Evolutionary conservation across 352 stramenopile species (phyloP).

Genomic region (Pythium phragmitis): DNA sequence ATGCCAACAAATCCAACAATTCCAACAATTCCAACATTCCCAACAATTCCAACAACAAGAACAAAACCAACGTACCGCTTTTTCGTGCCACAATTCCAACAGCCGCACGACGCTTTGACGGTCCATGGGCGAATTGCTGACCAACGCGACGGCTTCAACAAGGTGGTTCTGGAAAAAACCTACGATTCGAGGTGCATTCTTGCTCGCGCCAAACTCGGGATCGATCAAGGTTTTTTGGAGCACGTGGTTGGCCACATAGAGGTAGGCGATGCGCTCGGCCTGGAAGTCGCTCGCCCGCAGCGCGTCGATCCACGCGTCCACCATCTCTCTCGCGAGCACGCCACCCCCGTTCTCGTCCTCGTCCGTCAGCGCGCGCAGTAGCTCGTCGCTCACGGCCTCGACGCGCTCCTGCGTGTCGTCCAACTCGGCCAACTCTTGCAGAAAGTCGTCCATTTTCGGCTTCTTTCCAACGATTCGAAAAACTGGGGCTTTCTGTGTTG

Average conservation of each 20-base stretch:
- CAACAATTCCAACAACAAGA: not conserved
- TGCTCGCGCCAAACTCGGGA: slow-evolving; percentile 15
- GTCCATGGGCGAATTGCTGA: slow-evolving; percentile 85
- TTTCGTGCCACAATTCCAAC: slow-evolving; percentile 78
- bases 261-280: slow-evolving; percentile 75
- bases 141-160: slow-evolving; percentile 74
- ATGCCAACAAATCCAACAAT: slow-evolving; percentile 12
- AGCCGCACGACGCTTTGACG: slow-evolving; percentile 71
- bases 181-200: slow-evolving; percentile 23
- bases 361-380: slow-evolving; percentile 46
- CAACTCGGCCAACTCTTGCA: slow-evolving; percentile 69
- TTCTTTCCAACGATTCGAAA: slow-evolving; percentile 3
- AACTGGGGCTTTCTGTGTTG: slow-evolving; percentile 2
- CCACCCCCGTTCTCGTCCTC: slow-evolving; percentile 28
- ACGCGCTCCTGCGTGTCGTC: slow-evolving; percentile 85
- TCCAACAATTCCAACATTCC: not conserved
- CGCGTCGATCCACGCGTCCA: slow-evolving; percentile 62
- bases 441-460: slow-evolving; percentile 64
- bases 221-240: slow-evolving; percentile 67
- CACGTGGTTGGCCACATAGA: slow-evolving; percentile 86
- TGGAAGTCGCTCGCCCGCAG: slow-evolving; percentile 75
- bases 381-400: slow-evolving; percentile 73
- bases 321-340: slow-evolving; percentile 42
- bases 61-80: slow-evolving; percentile 33
- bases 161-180: slow-evolving; percentile 38